Evolutionary conservation across 257 asterid genomes (phyloP), one percentile per base, ranked within the genome.

Genomic region (Euphrasia confusa): DNA sequence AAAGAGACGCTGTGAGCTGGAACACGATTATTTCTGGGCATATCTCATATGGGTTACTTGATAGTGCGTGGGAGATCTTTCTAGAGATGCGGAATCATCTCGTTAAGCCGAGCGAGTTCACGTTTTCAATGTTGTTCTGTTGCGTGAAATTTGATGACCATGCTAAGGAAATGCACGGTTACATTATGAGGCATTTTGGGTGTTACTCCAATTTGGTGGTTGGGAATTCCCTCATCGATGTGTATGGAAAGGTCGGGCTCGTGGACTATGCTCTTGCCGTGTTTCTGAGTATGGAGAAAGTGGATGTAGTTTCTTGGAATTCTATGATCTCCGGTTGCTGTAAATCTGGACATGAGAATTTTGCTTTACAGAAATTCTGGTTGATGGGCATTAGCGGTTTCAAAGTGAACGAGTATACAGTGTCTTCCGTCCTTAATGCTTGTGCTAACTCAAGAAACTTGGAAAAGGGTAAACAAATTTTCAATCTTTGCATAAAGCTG

Each of bases 281-380:
- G 55, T 87, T 87, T 71, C 64, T 45, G 5, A 61, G 67, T 56
- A 84, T 84, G 93, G 77, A 77, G 60, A 75, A 64, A 53, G 77
- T 84, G 71, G 90, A 87, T 72, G 58, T 77, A 10, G 71, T 87
- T 68, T 84, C 94, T 55, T 87, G 94, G 93, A 87, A 87, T 62
- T 84, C 95, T 10, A 42, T 87, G 69, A 87, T 87, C 60, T 87
- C 83, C 21, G 82, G 71, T 30, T 87, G 84, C 70, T 77, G 82
- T 72, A 74, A 65, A 64, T 68, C 82, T 1, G 83, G 86, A 27
- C 68, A 56, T 55, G 82, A 77, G 18, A 65, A 69, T 17, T 64
- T 73, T 21, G 83, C 86, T 44, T 57, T 79, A 11, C 73, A 67
- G 17, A 52, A 73, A 28, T 82, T 80, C 49, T 50, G 26, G 61